A percentile compares a stretch with the other conserved stretches of the same genome.
These are phyloP conservation scores for Casuarina equisetifolia DNA, from an alignment of 306 rosid species.

Conservation along the genomic window DNA sequence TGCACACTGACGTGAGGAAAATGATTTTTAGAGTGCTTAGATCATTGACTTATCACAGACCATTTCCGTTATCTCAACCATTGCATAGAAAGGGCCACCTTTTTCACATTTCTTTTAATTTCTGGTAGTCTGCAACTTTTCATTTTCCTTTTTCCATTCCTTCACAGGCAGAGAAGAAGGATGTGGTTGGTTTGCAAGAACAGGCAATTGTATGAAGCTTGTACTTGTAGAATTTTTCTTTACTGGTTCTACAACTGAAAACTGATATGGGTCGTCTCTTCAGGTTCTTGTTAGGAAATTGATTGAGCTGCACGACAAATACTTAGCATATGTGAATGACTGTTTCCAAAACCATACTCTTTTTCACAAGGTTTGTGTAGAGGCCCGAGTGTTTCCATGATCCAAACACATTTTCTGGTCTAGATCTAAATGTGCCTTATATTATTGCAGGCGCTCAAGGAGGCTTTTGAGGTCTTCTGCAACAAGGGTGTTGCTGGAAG, in stretches of 20 bases:
- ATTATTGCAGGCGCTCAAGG: conserved; percentile 73
- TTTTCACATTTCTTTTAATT: background rate
- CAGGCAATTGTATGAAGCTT: conserved; percentile 39
- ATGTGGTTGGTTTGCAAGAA: conserved; percentile 60
- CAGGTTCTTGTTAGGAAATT: conserved; percentile 60
- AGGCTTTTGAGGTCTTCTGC: conserved; percentile 80
- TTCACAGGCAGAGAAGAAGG: conserved; percentile 84
- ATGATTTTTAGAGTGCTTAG: background rate
- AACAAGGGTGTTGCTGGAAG: conserved; percentile 72
- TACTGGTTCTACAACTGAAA: background rate
- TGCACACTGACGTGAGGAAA: background rate
- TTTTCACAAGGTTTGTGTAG: conserved; percentile 50
- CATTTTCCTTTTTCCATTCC: conserved; percentile 26
- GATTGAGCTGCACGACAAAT: conserved; percentile 58
- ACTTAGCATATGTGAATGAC: conserved; percentile 61
- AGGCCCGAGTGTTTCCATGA: conserved; percentile 9
- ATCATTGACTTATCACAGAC: background rate
- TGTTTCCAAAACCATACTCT: conserved; percentile 84
- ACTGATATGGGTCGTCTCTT: conserved; percentile 37
- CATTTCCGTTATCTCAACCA: background rate
- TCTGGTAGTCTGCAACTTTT: conserved; percentile 10
- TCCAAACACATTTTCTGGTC: conserved; percentile 1
- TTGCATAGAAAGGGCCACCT: background rate
- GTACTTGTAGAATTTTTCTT: conserved; percentile 7
- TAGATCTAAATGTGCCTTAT: conserved; percentile 25